phyloP scores from a whole-genome alignment of 176 grass and related monocot genomes.

The Ensete ventricosum region DNA sequence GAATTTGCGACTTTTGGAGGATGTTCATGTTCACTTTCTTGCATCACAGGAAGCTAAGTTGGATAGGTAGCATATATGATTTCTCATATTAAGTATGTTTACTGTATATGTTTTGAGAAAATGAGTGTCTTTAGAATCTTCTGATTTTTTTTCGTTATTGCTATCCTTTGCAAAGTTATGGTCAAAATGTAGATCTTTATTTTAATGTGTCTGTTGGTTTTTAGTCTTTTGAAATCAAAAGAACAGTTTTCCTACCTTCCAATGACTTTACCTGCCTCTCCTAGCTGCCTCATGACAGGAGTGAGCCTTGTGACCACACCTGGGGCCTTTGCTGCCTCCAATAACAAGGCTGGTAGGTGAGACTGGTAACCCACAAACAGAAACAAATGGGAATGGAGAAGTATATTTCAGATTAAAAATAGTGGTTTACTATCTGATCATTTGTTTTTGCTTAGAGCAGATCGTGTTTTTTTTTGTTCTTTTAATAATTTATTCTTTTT shows the following conservation, averaged over 20 bases:
- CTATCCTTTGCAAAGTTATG: background rate
- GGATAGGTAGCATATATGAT: conserved; percentile 48
- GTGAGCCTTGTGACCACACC: no score
- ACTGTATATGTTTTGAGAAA: background rate
- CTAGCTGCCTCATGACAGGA: no score
- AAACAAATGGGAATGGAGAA: no score
- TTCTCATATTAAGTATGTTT: background rate
- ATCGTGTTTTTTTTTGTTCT: no score
- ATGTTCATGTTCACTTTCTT: conserved; percentile 91
- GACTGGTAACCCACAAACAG: no score
- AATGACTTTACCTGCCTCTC: background rate
- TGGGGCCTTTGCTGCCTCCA: no score
- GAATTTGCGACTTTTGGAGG: conserved; percentile 87
- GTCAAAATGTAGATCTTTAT: background rate
- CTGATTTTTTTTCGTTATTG: background rate
- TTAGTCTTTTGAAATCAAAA: background rate
- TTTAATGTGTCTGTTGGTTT: background rate
- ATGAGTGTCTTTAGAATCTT: background rate
- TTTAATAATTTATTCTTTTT: no score
- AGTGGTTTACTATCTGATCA: no score
- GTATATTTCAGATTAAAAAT: no score
- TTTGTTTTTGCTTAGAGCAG: no score
- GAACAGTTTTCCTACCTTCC: background rate
- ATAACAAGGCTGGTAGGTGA: no score
- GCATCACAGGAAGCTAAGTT: conserved; percentile 77